Evolutionary conservation across 352 stramenopile species (phyloP), one percentile per base, ranked within the genome.

Genomic region (Globisporangium abappressorium): DNA sequence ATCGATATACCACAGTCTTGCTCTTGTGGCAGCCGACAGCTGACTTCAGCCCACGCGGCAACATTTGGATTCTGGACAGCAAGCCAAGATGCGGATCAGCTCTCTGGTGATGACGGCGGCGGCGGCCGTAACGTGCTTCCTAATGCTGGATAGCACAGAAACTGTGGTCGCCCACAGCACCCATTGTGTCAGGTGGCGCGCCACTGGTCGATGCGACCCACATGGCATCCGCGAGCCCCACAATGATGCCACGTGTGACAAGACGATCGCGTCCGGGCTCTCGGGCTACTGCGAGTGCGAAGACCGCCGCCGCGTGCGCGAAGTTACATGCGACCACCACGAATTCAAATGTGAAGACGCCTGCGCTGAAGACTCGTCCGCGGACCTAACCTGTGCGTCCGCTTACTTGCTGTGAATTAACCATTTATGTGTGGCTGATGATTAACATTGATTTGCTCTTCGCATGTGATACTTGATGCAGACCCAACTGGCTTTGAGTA

Each of bases 281-380:
- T 90, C 84, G 20, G 87, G 87, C 59, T 95, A 81, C 66, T 95
- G 87, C 69, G 87, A 95, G 74, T 95, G 87, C 66, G 85, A 92
- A 68, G 69, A 73, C 64, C 85, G 84, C n/a, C 85, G 85, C 41
- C 87, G 82, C 63, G 85, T 92, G 64, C 85, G 87, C 33, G 85
- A 95, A 67, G 85, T 92, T 4, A 69, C 54, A 2, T 95, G 87
- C 65, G 83, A 92, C 33, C 87, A 95, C 69, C 87, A 95, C 69
- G 68, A 77, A 15, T 93, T 95, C 72, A 91, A 76, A 20, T 95
- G 87, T 57, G 79, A 87, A 64, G 79, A 86, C 7, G 85, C 87
- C 0, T 95, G 87, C 26, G 74, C 70, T 4, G 57, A 92, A 43
- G 87, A 92, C 36, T 89, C 82, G 5, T 93, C 87, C 0, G 77